phyloP scores from a whole-genome alignment of 768 basidiomycete genomes.

The Phylloporus sp. region DNA sequence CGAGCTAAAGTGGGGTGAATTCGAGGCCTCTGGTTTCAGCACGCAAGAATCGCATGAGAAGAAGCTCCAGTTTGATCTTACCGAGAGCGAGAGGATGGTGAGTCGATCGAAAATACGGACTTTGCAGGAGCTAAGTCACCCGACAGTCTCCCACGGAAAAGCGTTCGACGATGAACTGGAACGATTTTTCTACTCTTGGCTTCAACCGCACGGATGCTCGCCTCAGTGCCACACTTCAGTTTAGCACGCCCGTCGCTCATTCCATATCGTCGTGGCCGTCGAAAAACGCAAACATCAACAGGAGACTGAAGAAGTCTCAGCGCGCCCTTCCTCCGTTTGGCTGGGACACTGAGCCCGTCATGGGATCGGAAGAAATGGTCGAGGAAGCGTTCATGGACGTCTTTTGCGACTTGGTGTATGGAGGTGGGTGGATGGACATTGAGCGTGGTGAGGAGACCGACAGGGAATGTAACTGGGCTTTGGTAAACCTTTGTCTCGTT shows the following conservation, averaged over 20 bases:
- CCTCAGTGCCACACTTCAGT: conserved; percentile 76
- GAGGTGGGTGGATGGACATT: conserved; percentile 79
- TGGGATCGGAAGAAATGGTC: conserved; percentile 72
- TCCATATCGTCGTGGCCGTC: conserved; percentile 68
- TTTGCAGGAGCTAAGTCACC: conserved; percentile 6
- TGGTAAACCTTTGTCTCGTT: conserved; percentile 47
- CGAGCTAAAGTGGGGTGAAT: conserved; percentile 89
- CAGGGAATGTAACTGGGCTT: conserved; percentile 86
- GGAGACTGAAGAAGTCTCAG: conserved; percentile 81
- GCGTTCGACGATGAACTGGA: conserved; percentile 84
- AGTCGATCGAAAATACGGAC: conserved; percentile 11
- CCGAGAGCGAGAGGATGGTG: conserved; percentile 74
- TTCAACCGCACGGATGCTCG: conserved; percentile 77
- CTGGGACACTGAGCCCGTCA: conserved; percentile 85
- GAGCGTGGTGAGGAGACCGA: conserved; percentile 68
- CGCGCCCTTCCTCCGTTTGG: conserved; percentile 72
- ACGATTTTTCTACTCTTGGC: conserved; percentile 79
- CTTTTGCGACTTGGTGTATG: conserved; percentile 77
- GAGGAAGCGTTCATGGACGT: conserved; percentile 90
- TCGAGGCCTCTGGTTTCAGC: conserved; percentile 80
- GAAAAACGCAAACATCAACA: conserved; percentile 65
- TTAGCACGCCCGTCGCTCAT: conserved; percentile 53
- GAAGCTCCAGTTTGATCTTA: conserved; percentile 89
- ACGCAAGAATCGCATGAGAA: conserved; percentile 46
- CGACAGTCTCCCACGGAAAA: conserved; percentile 61